A percentile compares a stretch with the other conserved stretches of the same genome.
Evolutionary conservation across 192 early-diverging fungal species (phyloP).

Genomic region (Dissophora globulifera): DNA sequence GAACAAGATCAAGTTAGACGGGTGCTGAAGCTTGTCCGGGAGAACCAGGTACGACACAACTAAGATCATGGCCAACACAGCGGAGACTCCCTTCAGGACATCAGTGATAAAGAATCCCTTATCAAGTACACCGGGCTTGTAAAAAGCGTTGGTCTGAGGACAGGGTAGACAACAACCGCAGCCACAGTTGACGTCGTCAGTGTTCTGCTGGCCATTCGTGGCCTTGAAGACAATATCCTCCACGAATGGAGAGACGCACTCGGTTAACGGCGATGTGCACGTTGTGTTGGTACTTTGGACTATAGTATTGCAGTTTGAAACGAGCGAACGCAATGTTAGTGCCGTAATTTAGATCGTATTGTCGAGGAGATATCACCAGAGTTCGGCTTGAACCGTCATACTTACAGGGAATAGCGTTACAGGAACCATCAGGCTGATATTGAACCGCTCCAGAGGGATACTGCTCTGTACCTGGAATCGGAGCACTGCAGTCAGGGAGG

Average conservation of each 20-base stretch:
- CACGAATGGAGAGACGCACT: slow-evolving; percentile 55
- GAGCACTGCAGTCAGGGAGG: slow-evolving; percentile 34
- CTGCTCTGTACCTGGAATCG: slow-evolving; percentile 21
- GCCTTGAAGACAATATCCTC: slow-evolving; percentile 42
- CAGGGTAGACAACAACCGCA: slow-evolving; percentile 64
- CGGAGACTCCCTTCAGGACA: slow-evolving; percentile 57
- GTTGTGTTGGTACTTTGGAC: slow-evolving; percentile 50
- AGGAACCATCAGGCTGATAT: slow-evolving; percentile 29
- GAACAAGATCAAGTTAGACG: slow-evolving; percentile 58
- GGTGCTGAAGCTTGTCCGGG: slow-evolving; percentile 61
- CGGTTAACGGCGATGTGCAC: slow-evolving; percentile 21
- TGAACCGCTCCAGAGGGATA: slow-evolving; percentile 14
- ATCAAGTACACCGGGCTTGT: slow-evolving; percentile 51
- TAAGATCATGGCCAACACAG: slow-evolving; percentile 45
- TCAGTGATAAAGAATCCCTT: slow-evolving; percentile 59
- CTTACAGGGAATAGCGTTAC: slow-evolving; percentile 41
- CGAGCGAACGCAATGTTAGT: too few relatives aligned
- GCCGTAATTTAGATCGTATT: too few relatives aligned
- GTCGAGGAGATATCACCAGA: too few relatives aligned
- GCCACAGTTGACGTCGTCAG: slow-evolving; percentile 34
- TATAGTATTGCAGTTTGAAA: too few relatives aligned
- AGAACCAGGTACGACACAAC: slow-evolving; percentile 58
- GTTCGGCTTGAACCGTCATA: too few relatives aligned
- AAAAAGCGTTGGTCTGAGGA: slow-evolving; percentile 59
- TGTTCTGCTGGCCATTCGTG: slow-evolving; percentile 27